Evolutionary conservation across 495 filamentous ascomycete genomes (phyloP).

Genomic region (Trypethelium eluteriae): DNA sequence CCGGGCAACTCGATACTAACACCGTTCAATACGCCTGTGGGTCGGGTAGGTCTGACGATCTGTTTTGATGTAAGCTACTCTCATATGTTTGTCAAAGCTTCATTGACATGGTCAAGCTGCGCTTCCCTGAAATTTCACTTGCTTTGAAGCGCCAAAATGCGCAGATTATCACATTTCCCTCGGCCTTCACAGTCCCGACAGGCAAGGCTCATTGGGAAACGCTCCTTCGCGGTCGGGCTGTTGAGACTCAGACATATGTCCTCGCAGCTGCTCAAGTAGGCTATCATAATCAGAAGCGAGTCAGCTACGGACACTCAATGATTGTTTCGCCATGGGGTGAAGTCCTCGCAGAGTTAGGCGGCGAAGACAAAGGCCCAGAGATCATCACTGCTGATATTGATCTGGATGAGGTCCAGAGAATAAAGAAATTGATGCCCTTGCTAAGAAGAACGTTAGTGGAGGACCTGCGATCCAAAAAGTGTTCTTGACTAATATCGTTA

Average conservation of each 20-base stretch:
- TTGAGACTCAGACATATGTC: conserved; percentile 84
- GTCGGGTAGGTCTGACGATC: conserved; percentile 68
- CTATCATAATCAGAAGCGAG: conserved; percentile 66
- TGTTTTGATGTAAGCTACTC: conserved; percentile 71
- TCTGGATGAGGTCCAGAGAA: conserved; percentile 30
- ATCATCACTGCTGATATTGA: conserved; percentile 41
- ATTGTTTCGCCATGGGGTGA: conserved; percentile 84
- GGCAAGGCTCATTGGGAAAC: conserved; percentile 79
- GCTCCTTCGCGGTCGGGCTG: conserved; percentile 70
- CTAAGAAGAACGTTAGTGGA: conserved; percentile 36
- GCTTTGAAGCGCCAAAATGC: conserved; percentile 59
- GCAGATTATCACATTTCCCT: conserved; percentile 78
- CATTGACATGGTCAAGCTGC: conserved; percentile 39
- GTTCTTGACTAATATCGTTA: no score
- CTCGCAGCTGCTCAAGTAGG: conserved; percentile 83
- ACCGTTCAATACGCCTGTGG: conserved; percentile 66
- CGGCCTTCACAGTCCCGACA: conserved; percentile 83
- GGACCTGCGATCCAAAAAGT: neutral
- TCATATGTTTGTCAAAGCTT: neutral
- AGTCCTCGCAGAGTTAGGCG: conserved; percentile 56
- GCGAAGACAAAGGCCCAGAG: conserved; percentile 45
- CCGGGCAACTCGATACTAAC: conserved; percentile 50
- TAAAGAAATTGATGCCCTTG: conserved; percentile 40
- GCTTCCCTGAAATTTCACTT: conserved; percentile 73
- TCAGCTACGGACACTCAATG: conserved; percentile 83